Percentiles rank a stretch among this genome's conserved stretches.
Evolutionary conservation across 1,284 basidiomycete species (phyloP).

Genomic region (Ustilago esculenta): DNA sequence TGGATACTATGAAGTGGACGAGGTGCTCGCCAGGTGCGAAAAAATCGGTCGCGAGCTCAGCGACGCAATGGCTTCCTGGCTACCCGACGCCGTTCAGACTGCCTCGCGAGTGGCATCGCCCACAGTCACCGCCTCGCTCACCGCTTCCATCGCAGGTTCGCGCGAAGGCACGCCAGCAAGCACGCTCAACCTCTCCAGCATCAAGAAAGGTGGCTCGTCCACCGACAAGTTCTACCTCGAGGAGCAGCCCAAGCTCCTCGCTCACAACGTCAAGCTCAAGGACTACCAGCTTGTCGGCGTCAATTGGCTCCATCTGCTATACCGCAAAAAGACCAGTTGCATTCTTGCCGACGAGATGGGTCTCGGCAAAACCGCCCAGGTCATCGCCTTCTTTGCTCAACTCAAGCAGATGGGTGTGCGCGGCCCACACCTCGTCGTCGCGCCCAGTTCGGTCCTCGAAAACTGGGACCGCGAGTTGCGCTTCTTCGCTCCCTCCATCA

Average conservation of each 20-base stretch:
- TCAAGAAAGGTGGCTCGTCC: slow-evolving; percentile 42
- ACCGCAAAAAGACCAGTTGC: slow-evolving; percentile 82
- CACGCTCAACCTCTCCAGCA: slow-evolving; percentile 48
- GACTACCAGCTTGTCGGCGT: slow-evolving; percentile 97
- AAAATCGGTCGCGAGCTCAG: slow-evolving; percentile 75
- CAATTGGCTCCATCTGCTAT: slow-evolving; percentile 93
- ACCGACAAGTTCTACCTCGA: slow-evolving; percentile 71
- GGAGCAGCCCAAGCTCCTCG: slow-evolving; percentile 78
- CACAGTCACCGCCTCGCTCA: slow-evolving; percentile 17
- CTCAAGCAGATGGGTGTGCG: slow-evolving; percentile 80
- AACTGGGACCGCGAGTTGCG: slow-evolving; percentile 98
- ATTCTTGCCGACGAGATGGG: slow-evolving; percentile 86
- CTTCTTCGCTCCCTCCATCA: slow-evolving; percentile 83
- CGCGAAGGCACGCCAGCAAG: slow-evolving; percentile 37
- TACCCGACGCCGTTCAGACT: slow-evolving; percentile 60
- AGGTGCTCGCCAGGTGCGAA: slow-evolving; percentile 87
- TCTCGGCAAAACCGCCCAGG: slow-evolving; percentile 97
- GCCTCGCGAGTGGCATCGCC: slow-evolving; percentile 54
- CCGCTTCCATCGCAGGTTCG: slow-evolving; percentile 27
- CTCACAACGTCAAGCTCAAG: slow-evolving; percentile 81
- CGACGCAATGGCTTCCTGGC: slow-evolving; percentile 82
- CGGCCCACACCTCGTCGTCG: slow-evolving; percentile 90
- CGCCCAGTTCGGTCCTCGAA: slow-evolving; percentile 89
- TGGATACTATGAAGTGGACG: slow-evolving; percentile 87
- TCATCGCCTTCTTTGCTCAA: slow-evolving; percentile 93